Conservation (phyloP, 1,284 basidiomycete species). For the Malassezia furfur region DNA sequence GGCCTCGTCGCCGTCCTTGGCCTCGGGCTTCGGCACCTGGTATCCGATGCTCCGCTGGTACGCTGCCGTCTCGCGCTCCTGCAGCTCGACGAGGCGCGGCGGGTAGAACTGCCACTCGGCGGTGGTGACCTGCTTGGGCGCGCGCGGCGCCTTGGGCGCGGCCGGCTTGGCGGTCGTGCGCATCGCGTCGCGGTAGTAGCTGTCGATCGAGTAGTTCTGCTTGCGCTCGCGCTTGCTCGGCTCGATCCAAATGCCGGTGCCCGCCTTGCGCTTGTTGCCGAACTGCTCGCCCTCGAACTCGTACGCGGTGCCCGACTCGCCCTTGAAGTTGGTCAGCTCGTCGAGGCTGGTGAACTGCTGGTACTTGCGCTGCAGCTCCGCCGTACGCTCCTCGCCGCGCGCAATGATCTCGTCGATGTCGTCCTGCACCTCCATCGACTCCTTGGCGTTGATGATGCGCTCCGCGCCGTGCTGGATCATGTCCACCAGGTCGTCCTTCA, state of each 20-base stretch:
- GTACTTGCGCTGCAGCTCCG: slow-evolving; percentile 82
- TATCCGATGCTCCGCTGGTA: slow-evolving; percentile 62
- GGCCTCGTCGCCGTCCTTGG: slow-evolving; percentile 51
- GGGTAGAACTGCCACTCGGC: slow-evolving; percentile 98
- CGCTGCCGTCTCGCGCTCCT: slow-evolving; percentile 63
- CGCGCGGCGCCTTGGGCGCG: slow-evolving; percentile 69
- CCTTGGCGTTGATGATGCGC: slow-evolving; percentile 73
- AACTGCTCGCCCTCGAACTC: slow-evolving; percentile 98
- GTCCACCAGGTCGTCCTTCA: slow-evolving; percentile 87
- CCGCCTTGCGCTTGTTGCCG: slow-evolving; percentile 55
- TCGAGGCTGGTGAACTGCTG: slow-evolving; percentile 76
- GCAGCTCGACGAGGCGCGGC: slow-evolving; percentile 66
- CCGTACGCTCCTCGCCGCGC: slow-evolving; percentile 70
- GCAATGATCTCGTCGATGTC: slow-evolving; percentile 88
- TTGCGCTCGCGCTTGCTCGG: slow-evolving; percentile 92
- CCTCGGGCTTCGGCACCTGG: slow-evolving; percentile 62
- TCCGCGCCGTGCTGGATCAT: slow-evolving; percentile 99
- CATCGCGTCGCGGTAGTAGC: slow-evolving; percentile 76
- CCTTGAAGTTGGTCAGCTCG: slow-evolving; percentile 93
- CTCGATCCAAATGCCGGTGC: slow-evolving; percentile 59
- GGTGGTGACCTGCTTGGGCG: slow-evolving; percentile 80
- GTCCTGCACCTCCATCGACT: slow-evolving; percentile 63
- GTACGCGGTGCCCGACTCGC: slow-evolving; percentile 56
- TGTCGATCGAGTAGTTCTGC: slow-evolving; percentile 72
- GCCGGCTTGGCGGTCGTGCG: slow-evolving; percentile 62